phyloP scores from a whole-genome alignment of 306 rosid species.

The Clitoria ternatea region DNA sequence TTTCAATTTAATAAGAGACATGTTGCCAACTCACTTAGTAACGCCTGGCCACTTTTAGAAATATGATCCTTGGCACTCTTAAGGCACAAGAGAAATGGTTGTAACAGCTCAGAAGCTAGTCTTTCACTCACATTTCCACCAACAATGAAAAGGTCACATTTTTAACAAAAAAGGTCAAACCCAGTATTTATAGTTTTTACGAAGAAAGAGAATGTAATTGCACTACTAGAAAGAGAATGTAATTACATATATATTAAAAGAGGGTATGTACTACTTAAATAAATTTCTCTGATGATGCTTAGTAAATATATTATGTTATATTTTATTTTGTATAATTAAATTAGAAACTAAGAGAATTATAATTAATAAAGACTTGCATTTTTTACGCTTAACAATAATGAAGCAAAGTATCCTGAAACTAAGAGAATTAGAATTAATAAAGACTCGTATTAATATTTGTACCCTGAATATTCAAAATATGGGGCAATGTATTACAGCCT shows the following conservation, averaged over 20 bases:
- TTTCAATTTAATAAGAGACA: too few relatives aligned
- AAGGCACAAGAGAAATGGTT: constrained; percentile 77
- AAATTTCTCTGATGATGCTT: not conserved
- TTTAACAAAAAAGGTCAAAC: constrained; percentile 29
- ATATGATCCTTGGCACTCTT: constrained; percentile 90
- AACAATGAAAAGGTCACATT: constrained; percentile 76
- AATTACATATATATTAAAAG: not conserved
- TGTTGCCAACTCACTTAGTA: too few relatives aligned
- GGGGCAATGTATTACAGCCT: too few relatives aligned
- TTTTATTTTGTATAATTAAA: not conserved
- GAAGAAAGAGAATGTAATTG: too few relatives aligned
- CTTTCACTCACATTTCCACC: constrained; percentile 69
- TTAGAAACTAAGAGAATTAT: not conserved
- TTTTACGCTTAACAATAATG: not conserved
- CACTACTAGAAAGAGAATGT: too few relatives aligned
- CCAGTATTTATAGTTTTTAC: too few relatives aligned
- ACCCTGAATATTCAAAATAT: too few relatives aligned
- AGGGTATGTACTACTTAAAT: not conserved
- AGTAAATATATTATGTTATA: not conserved
- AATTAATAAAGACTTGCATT: constrained; percentile 14
- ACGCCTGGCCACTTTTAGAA: constrained; percentile 97
- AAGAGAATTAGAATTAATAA: too few relatives aligned
- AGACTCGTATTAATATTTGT: too few relatives aligned
- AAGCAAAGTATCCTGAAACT: too few relatives aligned
- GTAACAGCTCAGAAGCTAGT: constrained; percentile 80